These are phyloP conservation scores for Pelargonium citronellum DNA, from an alignment of 441 rosid genomes.

Conservation along the genomic window DNA sequence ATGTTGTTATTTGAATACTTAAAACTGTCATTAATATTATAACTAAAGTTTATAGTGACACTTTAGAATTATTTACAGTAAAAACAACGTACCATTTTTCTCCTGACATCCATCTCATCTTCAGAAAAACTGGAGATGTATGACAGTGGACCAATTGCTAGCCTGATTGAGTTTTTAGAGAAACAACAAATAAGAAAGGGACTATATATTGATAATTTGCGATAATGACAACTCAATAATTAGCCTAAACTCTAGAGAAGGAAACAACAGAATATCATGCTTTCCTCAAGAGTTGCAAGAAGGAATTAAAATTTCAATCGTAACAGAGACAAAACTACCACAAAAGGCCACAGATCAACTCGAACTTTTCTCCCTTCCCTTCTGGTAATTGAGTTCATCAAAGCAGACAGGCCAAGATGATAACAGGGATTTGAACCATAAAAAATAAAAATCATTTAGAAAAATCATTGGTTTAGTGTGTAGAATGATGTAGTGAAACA, in stretches of 20 bases:
- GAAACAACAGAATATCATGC: neutral
- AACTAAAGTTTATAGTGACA: too few species aligned
- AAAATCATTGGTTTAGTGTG: too few species aligned
- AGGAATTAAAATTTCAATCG: neutral
- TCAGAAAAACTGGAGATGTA: neutral
- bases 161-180: neutral
- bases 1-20: too few species aligned
- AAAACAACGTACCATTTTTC: neutral
- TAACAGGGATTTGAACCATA: neutral
- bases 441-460: too few species aligned
- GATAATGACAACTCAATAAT: neutral
- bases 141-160: neutral
- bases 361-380: neutral
- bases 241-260: neutral
- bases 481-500: too few species aligned
- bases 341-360: neutral
- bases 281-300: neutral
- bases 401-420: neutral
- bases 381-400: neutral
- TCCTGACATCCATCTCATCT: neutral
- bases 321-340: neutral
- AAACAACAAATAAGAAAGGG: neutral
- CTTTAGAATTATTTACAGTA: neutral
- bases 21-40: too few species aligned
- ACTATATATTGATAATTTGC: neutral